phyloP scores from a whole-genome alignment of 768 basidiomycete genomes.

The Boletus fagicola region DNA sequence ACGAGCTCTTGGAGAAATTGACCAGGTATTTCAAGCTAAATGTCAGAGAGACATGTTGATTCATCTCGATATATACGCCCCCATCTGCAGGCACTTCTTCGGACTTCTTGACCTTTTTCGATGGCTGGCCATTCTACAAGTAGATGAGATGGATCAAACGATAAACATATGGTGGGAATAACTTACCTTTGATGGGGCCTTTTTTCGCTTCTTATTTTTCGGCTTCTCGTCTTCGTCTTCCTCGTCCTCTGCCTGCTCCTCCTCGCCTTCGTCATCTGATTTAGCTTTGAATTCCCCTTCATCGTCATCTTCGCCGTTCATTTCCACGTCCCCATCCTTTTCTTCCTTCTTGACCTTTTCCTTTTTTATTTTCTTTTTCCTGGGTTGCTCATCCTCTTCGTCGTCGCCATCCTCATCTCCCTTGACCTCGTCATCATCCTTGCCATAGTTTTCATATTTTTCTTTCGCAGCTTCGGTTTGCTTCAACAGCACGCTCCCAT shows the following conservation, averaged over 20 bases:
- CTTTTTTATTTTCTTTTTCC: constrained; percentile 34
- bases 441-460: constrained; percentile 40
- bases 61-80: constrained; percentile 80
- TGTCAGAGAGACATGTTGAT: constrained; percentile 85
- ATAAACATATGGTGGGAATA: neutral
- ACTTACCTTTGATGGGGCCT: constrained; percentile 48
- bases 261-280: constrained; percentile 47
- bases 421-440: constrained; percentile 41
- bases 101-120: constrained; percentile 59
- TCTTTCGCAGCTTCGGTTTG: constrained; percentile 58
- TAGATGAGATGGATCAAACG: neutral
- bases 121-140: constrained; percentile 36
- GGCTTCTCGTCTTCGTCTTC: constrained; percentile 49
- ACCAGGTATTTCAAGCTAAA: constrained; percentile 97
- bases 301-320: constrained; percentile 49
- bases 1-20: constrained; percentile 91
- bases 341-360: constrained; percentile 42
- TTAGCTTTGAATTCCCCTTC: constrained; percentile 42
- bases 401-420: constrained; percentile 43
- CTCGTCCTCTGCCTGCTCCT: constrained; percentile 51
- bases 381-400: constrained; percentile 27
- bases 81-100: constrained; percentile 54
- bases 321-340: constrained; percentile 43
- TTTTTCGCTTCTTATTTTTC: constrained; percentile 70
- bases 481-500: constrained; percentile 81